Base-by-base conservation (phyloP, 805 yeast species). In the Yarrowia divulgata region DNA sequence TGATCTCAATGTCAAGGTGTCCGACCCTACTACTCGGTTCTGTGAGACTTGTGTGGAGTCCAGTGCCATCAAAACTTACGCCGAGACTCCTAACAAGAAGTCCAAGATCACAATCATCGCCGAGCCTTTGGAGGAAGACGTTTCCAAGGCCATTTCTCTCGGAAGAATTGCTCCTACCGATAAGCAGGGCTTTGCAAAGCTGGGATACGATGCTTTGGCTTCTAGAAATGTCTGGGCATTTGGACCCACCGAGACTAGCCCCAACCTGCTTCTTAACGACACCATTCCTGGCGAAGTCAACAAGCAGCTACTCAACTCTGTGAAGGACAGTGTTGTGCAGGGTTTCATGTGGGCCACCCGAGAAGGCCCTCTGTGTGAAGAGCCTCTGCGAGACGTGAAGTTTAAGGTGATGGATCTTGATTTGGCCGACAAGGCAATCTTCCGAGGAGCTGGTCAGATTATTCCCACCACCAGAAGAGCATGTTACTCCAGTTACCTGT, bases 291-390 rank as follows among this genome's bases (percentile, higher is more conserved):
- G 82, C 37, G 95, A 90, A 69, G 88, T 89, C 1, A 90, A 91
- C 74, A 87, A 87, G 74, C 78, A 79, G 34, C 67, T 79, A 12
- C 73, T 90, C 42, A 70, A 73, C 1, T 67, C 79, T 0, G 81
- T 85, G 37, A 88, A 85, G 71, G 87, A 85, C 8, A 81, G 86
- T 1, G 83, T 93, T 1, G 79, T 81, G 1, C 89, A 88, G 72
- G 99, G 98, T 0, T 95, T 94, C 79, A 84, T 85, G 73, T 90
- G 97, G 95, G 89, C 90, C 2, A 82, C 85, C 0, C 82, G 86
- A 69, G 97, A 91, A 74, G 99, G 99, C 0, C 99, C 99, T 0
- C 80, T 95, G n/a, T 87, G 96, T 71, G 97, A 90, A 71, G 97
- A 92, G 75, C 88, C 90, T 0, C 82, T 95, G 8, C 80, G 90